Base-by-base conservation (phyloP, 495 filamentous ascomycete species). In the Talaromyces borbonicus region DNA sequence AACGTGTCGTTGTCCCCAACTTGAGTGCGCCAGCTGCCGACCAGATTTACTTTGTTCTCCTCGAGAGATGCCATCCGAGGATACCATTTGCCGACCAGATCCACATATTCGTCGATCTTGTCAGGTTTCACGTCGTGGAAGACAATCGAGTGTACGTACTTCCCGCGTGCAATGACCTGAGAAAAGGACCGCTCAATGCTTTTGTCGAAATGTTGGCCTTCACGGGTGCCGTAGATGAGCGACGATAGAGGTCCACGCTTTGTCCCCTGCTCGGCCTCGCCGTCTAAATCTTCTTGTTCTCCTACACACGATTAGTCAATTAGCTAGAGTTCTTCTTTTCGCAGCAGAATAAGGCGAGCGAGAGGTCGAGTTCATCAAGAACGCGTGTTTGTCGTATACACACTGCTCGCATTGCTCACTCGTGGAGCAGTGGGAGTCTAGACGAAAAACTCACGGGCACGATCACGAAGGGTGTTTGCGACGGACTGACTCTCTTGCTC, bases 1-100 rank as follows among this genome's bases (percentile, higher is more conserved):
- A 98, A 98, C 0, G 90, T 95, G 57, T 97, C 90, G 55, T 88
- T 93, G 56, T 97, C 93, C 39, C 93, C 93, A 47, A 98, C 92
- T 64, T 98, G 93, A 2, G 90, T 95, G 61, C 92, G 80, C 92
- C 92, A 98, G 69, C 92, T 97, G 50, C 92, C 92, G 12, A 98
- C 92, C 39, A 98, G 69, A 65, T 98, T 82, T 56, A 97, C 93
- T 59, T 87, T 85, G 69, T 95, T 93, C 66, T 89, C 81, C 48
- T 81, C 78, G 35, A 76, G 72, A 30, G 66, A 67, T 9, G 92
- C 93, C 76, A 95, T 85, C 46, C 74, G 74, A 4, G 92, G 90
- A 61, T 98, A 98, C 83, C 85, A 94, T 30, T 77, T 69, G 46
- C 93, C 89, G n/a, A 96, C 87, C 43, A 97, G 69, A 24, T 90